Percentiles rank a stretch among this genome's conserved stretches.
phyloP scores from a whole-genome alignment of 345 rosid genomes.

The Boechera retrofracta region DNA sequence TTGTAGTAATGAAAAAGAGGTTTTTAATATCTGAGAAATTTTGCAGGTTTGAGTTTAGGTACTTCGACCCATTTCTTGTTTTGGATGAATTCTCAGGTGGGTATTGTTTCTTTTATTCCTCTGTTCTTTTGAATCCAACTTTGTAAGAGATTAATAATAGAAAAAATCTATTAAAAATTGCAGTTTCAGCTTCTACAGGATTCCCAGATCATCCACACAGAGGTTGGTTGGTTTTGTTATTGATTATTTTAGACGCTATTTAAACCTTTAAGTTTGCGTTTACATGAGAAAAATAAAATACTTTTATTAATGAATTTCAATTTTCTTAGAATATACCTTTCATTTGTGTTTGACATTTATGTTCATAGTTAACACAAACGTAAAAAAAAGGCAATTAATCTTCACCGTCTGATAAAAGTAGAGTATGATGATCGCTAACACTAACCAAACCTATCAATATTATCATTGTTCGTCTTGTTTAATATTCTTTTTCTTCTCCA shows the following conservation, averaged over 20 bases:
- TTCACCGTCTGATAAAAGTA: too few relatives aligned
- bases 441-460: neutral
- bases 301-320: neutral
- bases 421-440: too few relatives aligned
- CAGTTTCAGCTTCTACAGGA: conserved; percentile 89
- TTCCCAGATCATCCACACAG: conserved; percentile 98
- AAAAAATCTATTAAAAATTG: neutral
- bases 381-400: too few relatives aligned
- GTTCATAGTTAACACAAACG: neutral
- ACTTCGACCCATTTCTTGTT: conserved; percentile 87
- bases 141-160: neutral
- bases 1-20: neutral
- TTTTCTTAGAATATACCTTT: neutral
- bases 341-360: neutral
- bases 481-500: neutral
- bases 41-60: conserved; percentile 78
- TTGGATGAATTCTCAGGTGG: conserved; percentile 88
- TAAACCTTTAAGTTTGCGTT: conserved; percentile 18
- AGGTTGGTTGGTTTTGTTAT: conserved; percentile 49
- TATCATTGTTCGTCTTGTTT: neutral
- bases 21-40: neutral
- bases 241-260: neutral
- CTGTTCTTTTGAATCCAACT: conserved; percentile 12
- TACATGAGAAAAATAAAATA: neutral
- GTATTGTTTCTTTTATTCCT: conserved; percentile 26